A percentile compares a stretch with the other conserved stretches of the same genome.
phyloP scores from a whole-genome alignment of 2,329 filamentous ascomycete genomes.

The Diaporthe capsici region DNA sequence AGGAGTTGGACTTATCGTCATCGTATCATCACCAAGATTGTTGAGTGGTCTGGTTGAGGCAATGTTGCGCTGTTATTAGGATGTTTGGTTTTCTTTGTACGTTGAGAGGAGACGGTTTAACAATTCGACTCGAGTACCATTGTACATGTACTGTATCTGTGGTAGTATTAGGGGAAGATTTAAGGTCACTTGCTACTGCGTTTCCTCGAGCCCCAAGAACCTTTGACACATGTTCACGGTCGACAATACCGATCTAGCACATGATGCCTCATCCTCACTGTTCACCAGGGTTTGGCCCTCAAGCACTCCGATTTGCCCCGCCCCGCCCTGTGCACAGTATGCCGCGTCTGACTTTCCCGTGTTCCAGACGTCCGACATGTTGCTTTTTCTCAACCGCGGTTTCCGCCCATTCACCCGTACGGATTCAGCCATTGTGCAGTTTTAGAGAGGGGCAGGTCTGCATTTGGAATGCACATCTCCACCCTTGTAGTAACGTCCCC shows the following conservation, averaged over 20 bases:
- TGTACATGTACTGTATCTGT: neutral
- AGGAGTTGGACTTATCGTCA: constrained; percentile 41
- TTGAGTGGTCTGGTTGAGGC: constrained; percentile 9
- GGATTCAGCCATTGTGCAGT: neutral
- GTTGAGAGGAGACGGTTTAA: neutral
- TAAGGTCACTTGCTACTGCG: neutral
- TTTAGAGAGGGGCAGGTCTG: neutral
- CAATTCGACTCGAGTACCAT: neutral
- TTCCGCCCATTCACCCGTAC: neutral
- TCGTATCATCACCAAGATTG: constrained; percentile 39
- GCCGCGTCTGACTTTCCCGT: neutral
- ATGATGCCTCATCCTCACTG: neutral
- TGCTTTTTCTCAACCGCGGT: neutral
- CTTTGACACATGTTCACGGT: neutral
- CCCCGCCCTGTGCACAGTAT: too few species aligned
- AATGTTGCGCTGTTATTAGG: neutral
- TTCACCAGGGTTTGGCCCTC: neutral
- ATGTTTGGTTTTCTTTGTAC: neutral
- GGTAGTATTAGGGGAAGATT: neutral
- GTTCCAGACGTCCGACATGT: neutral
- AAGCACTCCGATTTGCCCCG: neutral
- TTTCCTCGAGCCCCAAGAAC: neutral
- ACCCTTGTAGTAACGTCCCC: neutral
- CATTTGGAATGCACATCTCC: neutral
- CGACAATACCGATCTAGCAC: neutral